Percentiles rank a stretch among this genome's conserved stretches.
These are phyloP conservation scores for Panicum virgatum DNA, from an alignment of 202 grass and related monocot genomes.

Conservation along the genomic window DNA sequence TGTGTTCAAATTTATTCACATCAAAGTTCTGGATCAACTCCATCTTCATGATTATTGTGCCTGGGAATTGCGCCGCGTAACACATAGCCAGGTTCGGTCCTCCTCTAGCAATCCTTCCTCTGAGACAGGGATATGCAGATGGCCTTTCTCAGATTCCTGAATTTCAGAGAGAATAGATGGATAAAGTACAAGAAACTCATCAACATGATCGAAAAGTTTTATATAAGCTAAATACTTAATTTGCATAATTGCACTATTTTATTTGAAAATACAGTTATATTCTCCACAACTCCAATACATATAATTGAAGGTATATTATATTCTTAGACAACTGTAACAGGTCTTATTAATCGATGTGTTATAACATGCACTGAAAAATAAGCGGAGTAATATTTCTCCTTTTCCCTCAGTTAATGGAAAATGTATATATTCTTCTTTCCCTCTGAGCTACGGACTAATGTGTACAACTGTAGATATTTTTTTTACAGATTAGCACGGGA, in stretches of 20 bases:
- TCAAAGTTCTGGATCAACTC: neutral
- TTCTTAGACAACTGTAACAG: neutral
- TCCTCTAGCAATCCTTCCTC: slow-evolving; percentile 40
- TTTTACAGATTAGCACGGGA: neutral
- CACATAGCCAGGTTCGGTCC: slow-evolving; percentile 55
- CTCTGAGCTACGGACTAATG: neutral
- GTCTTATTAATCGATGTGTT: neutral
- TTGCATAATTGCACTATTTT: neutral
- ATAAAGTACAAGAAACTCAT: neutral
- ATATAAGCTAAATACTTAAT: neutral
- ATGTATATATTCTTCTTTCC: neutral
- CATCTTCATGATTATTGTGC: neutral
- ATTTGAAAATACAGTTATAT: neutral
- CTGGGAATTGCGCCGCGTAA: slow-evolving; percentile 27
- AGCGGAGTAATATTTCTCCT: neutral
- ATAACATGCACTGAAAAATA: neutral
- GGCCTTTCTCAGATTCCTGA: slow-evolving; percentile 66
- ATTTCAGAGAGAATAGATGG: slow-evolving; percentile 25
- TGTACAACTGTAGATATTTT: neutral
- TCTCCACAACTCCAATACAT: neutral
- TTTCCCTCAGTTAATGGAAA: neutral
- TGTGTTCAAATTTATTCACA: slow-evolving; percentile 14
- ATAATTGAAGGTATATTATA: neutral
- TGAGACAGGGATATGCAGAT: slow-evolving; percentile 65
- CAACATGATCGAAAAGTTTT: neutral